These are phyloP conservation scores for Taiozyma sp. DNA, from an alignment of 1,139 yeast genomes.

Conservation along the genomic window DNA sequence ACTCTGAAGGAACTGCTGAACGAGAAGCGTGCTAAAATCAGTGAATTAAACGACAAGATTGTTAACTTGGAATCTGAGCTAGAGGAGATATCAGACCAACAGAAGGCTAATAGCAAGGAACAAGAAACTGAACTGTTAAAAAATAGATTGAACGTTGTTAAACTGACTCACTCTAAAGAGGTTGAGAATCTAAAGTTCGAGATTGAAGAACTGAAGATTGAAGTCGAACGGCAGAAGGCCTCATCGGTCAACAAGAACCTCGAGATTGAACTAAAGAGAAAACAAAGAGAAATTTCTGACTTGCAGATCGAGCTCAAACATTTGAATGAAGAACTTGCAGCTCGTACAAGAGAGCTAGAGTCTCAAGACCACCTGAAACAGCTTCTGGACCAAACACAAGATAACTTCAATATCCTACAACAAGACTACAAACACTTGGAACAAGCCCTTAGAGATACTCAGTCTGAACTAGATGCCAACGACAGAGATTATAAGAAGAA, in stretches of 20 bases:
- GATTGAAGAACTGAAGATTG: slow-evolving; percentile 14
- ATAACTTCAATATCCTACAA: slow-evolving; percentile 29
- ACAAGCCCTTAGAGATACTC: slow-evolving; percentile 24
- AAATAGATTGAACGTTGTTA: slow-evolving; percentile 18
- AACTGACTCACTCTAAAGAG: slow-evolving; percentile 20
- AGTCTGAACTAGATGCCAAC: slow-evolving; percentile 16
- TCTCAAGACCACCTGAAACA: slow-evolving; percentile 30
- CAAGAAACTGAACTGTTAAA: slow-evolving; percentile 21
- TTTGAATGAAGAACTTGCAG: slow-evolving; percentile 13
- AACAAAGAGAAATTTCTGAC: slow-evolving; percentile 22
- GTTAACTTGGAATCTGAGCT: slow-evolving; percentile 16
- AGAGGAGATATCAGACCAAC: slow-evolving; percentile 18
- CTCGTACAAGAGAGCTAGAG: slow-evolving; percentile 16
- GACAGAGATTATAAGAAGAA: slow-evolving; percentile 24
- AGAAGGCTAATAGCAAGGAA: slow-evolving; percentile 17
- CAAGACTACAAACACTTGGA: slow-evolving; percentile 30
- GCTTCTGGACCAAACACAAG: slow-evolving; percentile 26
- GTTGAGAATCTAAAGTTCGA: slow-evolving; percentile 13
- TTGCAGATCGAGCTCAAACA: slow-evolving; percentile 13
- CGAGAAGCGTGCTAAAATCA: slow-evolving; percentile 25
- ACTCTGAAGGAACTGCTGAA: slow-evolving; percentile 12
- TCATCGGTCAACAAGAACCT: slow-evolving; percentile 4
- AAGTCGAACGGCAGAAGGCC: slow-evolving; percentile 2
- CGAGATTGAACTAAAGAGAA: slow-evolving; percentile 8
- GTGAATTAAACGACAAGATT: slow-evolving; percentile 33